Base-by-base conservation (phyloP, 2,329 filamentous ascomycete species). In the Bretziella fagacearum region DNA sequence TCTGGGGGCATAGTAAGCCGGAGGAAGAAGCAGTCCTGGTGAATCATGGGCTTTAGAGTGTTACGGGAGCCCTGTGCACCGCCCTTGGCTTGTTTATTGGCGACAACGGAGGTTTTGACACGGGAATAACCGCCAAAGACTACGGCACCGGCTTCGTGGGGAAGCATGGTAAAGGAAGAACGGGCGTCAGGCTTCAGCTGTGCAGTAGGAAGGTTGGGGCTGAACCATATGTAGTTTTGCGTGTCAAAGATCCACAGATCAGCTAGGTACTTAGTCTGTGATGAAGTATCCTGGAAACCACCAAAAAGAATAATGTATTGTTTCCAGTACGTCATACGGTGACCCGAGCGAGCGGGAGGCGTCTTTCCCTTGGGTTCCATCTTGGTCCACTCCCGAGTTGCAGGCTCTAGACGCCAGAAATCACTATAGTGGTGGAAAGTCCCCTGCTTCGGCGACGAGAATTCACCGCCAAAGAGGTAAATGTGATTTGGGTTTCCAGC, bases 361-460 rank as follows among this genome's bases (percentile, higher is more conserved):
- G 73, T 72, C 61, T 83, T 84, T 50, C 83, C 83, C 65, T 74
- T 75, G 55, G 70, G 71, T 61, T 98, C 91, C 27, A 98, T 69
- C 52, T 87, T 81, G 48, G 77, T 83, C 91, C 91, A 98, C 65
- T 98, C 91, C 56, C 86, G 73, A 6, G 75, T 79, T 6, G 71
- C 73, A 0, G 89, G 82, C 58, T 96, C 87, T 36, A 96, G 72
- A 43, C 81, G 73, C 89, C 91, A 98, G 61, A 98, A 96, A 64
- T 96, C 91, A 57, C 93, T 94, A 66, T 98, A 98, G 63, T 98
- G 91, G 62, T 98, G 95, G 58, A 98, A 98, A 0, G 89, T 96
- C 3, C 91, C 91, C 63, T 96, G 91, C 60, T 95, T 96, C 2
- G 91, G 91, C 23, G 81, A 89, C 49, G 84, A 93, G 62, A 98